Base-by-base conservation (phyloP, 208 protist species). In the Leishmania amazonensis region DNA sequence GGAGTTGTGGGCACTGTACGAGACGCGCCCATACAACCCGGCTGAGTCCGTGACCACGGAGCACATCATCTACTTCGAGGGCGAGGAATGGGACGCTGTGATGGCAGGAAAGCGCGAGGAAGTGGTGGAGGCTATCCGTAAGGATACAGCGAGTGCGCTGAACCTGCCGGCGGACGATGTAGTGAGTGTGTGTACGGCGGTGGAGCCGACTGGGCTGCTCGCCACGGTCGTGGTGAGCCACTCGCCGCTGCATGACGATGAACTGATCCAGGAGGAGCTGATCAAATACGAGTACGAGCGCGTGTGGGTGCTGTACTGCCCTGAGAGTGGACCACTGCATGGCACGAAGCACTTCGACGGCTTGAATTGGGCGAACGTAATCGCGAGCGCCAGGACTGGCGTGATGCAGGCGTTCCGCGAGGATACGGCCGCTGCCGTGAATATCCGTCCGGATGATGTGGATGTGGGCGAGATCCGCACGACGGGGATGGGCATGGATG, bases 231-330 rank as follows among this genome's bases (percentile, higher is more conserved):
- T 81, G 8, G 83, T 91, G 72, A 57, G 70, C 38, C 85, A 91
- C 81, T 86, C 85, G 11, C 82, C 85, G 7, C 84, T 87, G 70
- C 88, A 88, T 79, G 84, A 89, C 58, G 77, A 76, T 38, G 83
- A 88, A 51, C 47, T 87, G 60, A 88, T 91, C 4, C 38, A 90
- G 67, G 89, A 90, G 88, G 76, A 88, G 70, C 88, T 94, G 31
- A 51, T 72, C 38, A 72, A 58, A 42, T 88, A 82, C 81, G 80
- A 86, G 24, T 94, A 84, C 76, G 72, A 75, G 53, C 81, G 77
- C 49, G 79, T 91, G 45, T 94, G 89, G 91, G 83, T 68, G n/a
- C 80, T 92, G 40, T 94, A 93, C 84, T 85, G 78, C 80, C 79
- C 86, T 7, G 72, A 76, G 28, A 76, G 58, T 31, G 84, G 87